Evolutionary conservation across 2,329 filamentous ascomycete genomes (phyloP), one percentile per base, ranked within the genome.

Genomic region (Trichoderma aggressivum): DNA sequence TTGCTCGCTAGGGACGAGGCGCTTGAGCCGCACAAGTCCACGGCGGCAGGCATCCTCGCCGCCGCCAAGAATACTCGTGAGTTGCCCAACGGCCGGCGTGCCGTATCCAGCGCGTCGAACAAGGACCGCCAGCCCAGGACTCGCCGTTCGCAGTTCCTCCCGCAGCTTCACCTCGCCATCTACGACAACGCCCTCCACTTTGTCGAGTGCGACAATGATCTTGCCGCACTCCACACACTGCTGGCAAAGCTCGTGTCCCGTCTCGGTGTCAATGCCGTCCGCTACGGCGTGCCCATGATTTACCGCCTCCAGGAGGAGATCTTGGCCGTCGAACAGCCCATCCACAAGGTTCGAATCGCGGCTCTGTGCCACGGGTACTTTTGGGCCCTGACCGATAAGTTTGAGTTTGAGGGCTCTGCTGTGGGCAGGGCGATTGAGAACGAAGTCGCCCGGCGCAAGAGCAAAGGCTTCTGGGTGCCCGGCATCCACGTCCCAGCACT

Each of bases 301-400:
- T 90, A 97, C 79, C 89, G 92, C 59, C 86, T 98, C 1, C 94
- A 98, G 79, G 93, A 97, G 76, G 93, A 96, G 73, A 92, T 96
- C 36, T 86, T 89, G 70, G 87, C 88, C 8, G 84, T 90, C 3
- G 89, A 90, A 60, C 87, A 87, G 28, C 89, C 91, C 0, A 80
- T 89, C 55, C 87, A 91, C 34, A 96, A 95, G 78, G 88, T 97
- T 50, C 91, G 93, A 56, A 85, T 97, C 56, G 94, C 92, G 34
- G 94, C 92, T 77, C 83, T 98, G 70, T 93, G 95, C 64, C 93
- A 97, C 77, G 94, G 94, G 10, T 98, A 98, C 80, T 90, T 98
- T 71, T 95, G 92, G 91, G 88, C 89, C 0, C 79, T 98, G 72
- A 90, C 88, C 5, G 91, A 94, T 71, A 90, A 89, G 70, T 94